Base-by-base conservation (phyloP, 1,284 basidiomycete species). In the Ustilago nuda region DNA sequence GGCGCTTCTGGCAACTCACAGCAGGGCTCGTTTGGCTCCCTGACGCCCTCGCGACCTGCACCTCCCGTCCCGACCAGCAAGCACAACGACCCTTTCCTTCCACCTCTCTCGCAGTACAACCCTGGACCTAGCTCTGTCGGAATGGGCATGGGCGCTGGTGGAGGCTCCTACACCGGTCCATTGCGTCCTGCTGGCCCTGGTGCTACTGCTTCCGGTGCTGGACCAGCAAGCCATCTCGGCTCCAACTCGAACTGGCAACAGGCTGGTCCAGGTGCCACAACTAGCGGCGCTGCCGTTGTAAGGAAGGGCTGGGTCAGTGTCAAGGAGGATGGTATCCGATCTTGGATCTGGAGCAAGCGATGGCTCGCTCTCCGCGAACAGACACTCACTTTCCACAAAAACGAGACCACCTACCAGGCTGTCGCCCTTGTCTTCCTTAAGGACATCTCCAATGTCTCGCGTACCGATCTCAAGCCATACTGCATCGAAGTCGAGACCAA, bases 391-490 rank as follows among this genome's bases (percentile, higher is more conserved):
- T 91, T 98, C 72, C 93, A 95, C 87, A 98, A 96, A 89, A 94
- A 91, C 83, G 95, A 98, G 90, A 89, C 89, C 35, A 87, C 92
- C 17, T 90, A 90, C 36, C 88, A 89, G 65, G 92, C 93, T 82
- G 82, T 86, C 1, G 90, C 88, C 52, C 84, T 90, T 68, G 91
- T 96, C 77, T 87, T 88, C 71, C 89, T 97, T 19, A 89, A 89
- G 50, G 94, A 96, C 75, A 92, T 98, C 70, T 88, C 91, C 55
- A 93, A 92, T 82, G 91, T 98, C 72, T 93, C 95, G 82, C 91
- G 95, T 8, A 94, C 93, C 53, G 94, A 98, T 86, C 87, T 94
- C 72, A 96, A 96, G 85, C 94, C 94, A 0, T 98, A 95, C 86
- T 96, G 94, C 84, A 88, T 98, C 0, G 84, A 85, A 65, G 76